Base-by-base conservation (phyloP, 306 rosid species). In the Vachellia pachyceras region DNA sequence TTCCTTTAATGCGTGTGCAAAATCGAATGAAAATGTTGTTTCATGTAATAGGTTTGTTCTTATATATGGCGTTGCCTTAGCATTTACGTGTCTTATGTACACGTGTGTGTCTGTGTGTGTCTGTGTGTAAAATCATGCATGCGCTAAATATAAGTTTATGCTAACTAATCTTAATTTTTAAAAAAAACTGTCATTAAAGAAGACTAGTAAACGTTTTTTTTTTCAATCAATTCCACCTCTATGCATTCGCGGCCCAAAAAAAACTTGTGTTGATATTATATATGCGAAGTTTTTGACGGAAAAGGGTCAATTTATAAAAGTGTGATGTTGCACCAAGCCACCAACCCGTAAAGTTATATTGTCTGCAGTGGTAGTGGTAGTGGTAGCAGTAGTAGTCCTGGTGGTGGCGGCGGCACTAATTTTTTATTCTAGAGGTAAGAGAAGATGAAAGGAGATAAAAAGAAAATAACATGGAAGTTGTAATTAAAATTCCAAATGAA, bases 401-500 rank as follows among this genome's bases (percentile, higher is more conserved):
- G 64, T n/a, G n/a, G n/a, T n/a, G n/a, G n/a, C n/a, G n/a, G n/a
- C n/a, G n/a, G n/a, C n/a, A n/a, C n/a, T n/a, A n/a, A n/a, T n/a
- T n/a, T n/a, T n/a, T n/a, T n/a, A n/a, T 10, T 58, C 35, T 23
- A 3, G 65, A 22, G 65, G 65, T 8, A 2, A 58, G 36, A 58
- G 6, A 58, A n/a, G 10, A 20, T 5, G 29, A 55, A 7, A n/a
- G 12, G 63, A 58, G 65, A 10, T n/a, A 23, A 58, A 23, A 50
- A 17, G 2, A 50, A 17, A 17, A 50, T 17, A 50, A 17, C 5
- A 17, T 15, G 22, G 20, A 6, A 18, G n/a, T 50, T 50, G 64
- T 13, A 3, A 57, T 57, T 3, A 57, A 68, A 40, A 20, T 10
- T 72, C 79, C 61, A 45, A 73, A n/a, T 68, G 35, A 1, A 83